Evolutionary conservation across 352 stramenopile genomes (phyloP), one percentile per base, ranked within the genome.

Genomic region (Blastocystis sp.): DNA sequence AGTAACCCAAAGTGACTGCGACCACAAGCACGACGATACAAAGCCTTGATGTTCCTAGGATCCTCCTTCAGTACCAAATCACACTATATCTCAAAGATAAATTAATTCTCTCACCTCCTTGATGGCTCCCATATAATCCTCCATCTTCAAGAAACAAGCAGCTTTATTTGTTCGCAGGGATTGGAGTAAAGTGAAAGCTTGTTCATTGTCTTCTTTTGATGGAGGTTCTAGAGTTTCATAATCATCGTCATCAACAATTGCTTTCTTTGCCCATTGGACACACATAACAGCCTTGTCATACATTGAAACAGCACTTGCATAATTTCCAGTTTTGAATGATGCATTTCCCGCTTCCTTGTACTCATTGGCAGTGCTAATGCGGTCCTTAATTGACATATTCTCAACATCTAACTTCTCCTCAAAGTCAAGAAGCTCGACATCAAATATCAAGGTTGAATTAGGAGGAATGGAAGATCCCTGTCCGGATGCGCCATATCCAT

Each of bases 1-100:
- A 94, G 90, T 57, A 95, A 81, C 73, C 94, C 94, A 60, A 94
- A 90, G 59, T 95, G 87, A 91, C 92, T 93, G 27, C 92, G 91
- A n/a, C 60, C 89, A 33, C 91, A 77, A 57, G 93, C 94, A 42
- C 94, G 91, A 84, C 94, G 91, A 89, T 95, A 97, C 37, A 97
- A 89, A 1, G 92, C 92, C 76, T 97, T 97, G 24, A 96, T 91
- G 78, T 95, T 96, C n/a, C 90, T 59, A 48, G 93, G 90, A 17
- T 92, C 90, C 44, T 94, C 91, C 56, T 91, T 88, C 9, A 93
- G 66, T 2, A 87, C 92, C 5, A 82, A 77, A 24, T 64, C 64
- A 57, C 91, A 91, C 48, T 81, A 81, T 17, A 53, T 48, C 0
- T 81, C 0, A 60, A 37, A 60, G 3, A n/a, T 37, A 27, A 11